These are phyloP conservation scores for Actinomortierella wolfii DNA, from an alignment of 371 early-diverging fungal genomes.

Conservation along the genomic window DNA sequence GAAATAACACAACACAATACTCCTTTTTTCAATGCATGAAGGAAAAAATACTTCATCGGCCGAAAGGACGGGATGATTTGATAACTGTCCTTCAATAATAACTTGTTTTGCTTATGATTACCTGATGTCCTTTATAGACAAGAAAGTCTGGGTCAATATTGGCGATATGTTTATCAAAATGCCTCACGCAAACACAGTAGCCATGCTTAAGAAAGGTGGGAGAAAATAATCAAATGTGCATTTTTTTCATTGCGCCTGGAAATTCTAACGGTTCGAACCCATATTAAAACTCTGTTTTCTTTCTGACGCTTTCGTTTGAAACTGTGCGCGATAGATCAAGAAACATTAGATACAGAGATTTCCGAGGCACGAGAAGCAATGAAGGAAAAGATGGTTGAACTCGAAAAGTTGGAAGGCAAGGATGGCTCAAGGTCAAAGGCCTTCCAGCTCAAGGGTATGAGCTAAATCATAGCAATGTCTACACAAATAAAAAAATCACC, in stretches of 20 bases:
- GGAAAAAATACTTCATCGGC: no score
- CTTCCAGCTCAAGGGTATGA: slow-evolving; percentile 40
- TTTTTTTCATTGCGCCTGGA: no score
- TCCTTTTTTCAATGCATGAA: no score
- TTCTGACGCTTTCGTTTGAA: not conserved
- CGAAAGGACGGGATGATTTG: no score
- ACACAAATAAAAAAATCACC: not conserved
- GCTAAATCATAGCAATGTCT: slow-evolving; percentile 7
- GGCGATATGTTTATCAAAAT: slow-evolving; percentile 71
- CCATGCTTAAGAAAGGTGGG: slow-evolving; percentile 44
- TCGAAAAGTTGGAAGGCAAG: slow-evolving; percentile 56
- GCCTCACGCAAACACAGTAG: slow-evolving; percentile 32
- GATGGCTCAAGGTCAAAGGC: slow-evolving; percentile 42
- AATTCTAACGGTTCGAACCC: no score
- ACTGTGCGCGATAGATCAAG: slow-evolving; percentile 48
- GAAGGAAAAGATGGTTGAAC: slow-evolving; percentile 49
- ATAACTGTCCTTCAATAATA: no score
- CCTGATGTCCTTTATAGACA: no score
- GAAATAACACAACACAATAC: no score
- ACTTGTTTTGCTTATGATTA: no score
- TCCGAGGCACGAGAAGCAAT: slow-evolving; percentile 48
- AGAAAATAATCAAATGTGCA: not conserved
- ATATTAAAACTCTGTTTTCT: not conserved
- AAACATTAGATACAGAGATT: slow-evolving; percentile 50
- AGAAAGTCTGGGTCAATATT: slow-evolving; percentile 66